Evolutionary conservation across 2,329 filamentous ascomycete genomes (phyloP), one percentile per base, ranked within the genome.

Genomic region (Neopestalotiopsis sp.): DNA sequence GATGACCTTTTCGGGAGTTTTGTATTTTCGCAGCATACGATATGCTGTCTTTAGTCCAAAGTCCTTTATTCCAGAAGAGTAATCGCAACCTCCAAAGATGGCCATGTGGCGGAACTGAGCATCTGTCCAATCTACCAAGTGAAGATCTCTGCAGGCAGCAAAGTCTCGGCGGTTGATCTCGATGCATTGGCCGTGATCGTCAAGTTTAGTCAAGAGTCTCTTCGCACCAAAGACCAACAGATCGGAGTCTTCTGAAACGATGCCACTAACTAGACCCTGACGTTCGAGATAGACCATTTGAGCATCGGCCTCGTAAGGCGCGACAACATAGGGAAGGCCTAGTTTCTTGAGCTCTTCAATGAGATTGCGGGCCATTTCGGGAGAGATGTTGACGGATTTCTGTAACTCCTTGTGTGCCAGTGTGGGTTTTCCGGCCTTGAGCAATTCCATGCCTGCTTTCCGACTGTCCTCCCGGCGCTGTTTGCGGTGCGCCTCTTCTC

Each of bases 231-330:
- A 99, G 0, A 99, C 96, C 42, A 99, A 84, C 68, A 99, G 85
- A 82, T 99, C 96, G 0, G 96, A 99, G 79, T 99, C 96, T 78
- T 99, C 96, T 0, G 96, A 98, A 45, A 99, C 83, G 71, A 99
- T 97, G 32, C 94, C 97, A 73, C 91, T 85, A 74, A 98, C 92
- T 65, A 95, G 84, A 1, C 95, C 95, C 69, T 94, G 89, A 64
- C 91, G 90, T 81, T 99, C 96, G 49, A 99, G 87, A 77, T 98
- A 99, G 32, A 94, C 95, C 74, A 99, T 87, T 80, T 99, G 95
- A n/a, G 95, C 92, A 80, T 99, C 96, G 61, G 96, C 96, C 84
- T 99, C 96, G 81, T 98, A 99, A 0, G 96, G 96, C 0, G 96
- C 96, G 20, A 99, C 97, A 67, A 99, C 87, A 78, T 97, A 98